These are phyloP conservation scores for Colletotrichum siamense DNA, from an alignment of 2,329 filamentous ascomycete species.

Conservation along the genomic window DNA sequence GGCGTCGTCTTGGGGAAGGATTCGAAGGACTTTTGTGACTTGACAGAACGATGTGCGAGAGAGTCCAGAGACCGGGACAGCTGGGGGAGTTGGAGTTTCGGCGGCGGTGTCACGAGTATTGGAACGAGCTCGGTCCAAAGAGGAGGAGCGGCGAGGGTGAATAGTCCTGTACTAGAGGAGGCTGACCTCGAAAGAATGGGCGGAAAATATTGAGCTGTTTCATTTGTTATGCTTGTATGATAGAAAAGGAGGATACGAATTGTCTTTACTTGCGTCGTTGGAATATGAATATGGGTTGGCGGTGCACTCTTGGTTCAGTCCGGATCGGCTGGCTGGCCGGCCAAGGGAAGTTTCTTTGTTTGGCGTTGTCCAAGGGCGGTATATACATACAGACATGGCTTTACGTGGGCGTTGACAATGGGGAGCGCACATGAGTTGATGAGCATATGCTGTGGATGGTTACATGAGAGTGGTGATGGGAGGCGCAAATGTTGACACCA, in stretches of 20 bases:
- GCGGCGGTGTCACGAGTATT: background rate
- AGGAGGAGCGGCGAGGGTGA: constrained; percentile 12
- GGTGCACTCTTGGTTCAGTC: background rate
- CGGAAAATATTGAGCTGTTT: constrained; percentile 25
- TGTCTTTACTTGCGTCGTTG: background rate
- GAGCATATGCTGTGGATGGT: background rate
- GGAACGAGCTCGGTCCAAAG: constrained; percentile 2
- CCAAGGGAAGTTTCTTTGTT: background rate
- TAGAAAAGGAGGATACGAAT: background rate
- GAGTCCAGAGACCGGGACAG: constrained; percentile 35
- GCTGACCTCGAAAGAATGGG: constrained; percentile 31
- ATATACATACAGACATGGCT: background rate
- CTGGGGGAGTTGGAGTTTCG: constrained; percentile 38
- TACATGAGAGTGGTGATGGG: background rate
- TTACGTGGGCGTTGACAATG: background rate
- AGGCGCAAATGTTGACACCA: background rate
- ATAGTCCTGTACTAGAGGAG: constrained; percentile 29
- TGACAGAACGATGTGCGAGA: constrained; percentile 35
- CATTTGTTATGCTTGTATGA: background rate
- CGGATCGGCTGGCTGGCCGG: background rate
- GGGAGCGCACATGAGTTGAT: background rate
- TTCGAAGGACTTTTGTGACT: constrained; percentile 32
- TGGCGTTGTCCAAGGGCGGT: background rate
- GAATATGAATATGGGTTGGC: background rate
- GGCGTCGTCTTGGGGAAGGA: constrained; percentile 26